Evolutionary conservation across 2,329 filamentous ascomycete species (phyloP), one percentile per base, ranked within the genome.

Genomic region (Ophiostoma australiae): DNA sequence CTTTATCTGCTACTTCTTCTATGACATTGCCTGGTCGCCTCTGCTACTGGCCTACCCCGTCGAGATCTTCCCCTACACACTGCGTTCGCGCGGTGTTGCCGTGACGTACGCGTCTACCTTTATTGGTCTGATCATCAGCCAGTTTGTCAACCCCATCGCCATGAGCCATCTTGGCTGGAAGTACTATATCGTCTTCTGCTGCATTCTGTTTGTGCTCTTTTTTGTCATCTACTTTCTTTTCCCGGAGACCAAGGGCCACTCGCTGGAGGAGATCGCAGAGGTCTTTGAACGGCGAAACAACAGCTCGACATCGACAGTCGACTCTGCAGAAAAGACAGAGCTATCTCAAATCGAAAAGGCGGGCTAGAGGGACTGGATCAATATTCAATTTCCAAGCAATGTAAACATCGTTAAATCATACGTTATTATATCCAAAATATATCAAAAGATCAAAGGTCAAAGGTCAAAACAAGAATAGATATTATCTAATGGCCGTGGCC

Each of bases 141-240:
- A 61, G 37, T 72, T 68, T 37, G 72, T 70, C 48, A 69, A 69
- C n/a, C 72, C 72, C 39, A 78, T 79, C 0, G 73, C 69, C 41
- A 70, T 72, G 35, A 65, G 77, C 70, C 71, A 78, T 33, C 82
- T 82, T 55, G 75, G 76, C 3, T 81, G 80, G 73, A 79, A 81
- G 73, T 82, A 48, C 44, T 48, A 48, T 20, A 48, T 48, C 20
- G 44, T 48, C 17, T 48, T 48, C 20, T 48, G 44, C 17, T 48
- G 44, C 44, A 48, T 48, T 48, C 20, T 48, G 44, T 48, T 48
- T 48, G 44, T 48, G 17, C 44, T 48, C 4, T 48, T 48, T 17
- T 48, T 48, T 48, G 20, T n/a, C 44, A 48, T 48, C 44, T 48
- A 48, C 44, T 48, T 48, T 20, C 44, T n/a, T 8, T 48, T 48